A percentile compares a stretch with the other conserved stretches of the same genome.
Evolutionary conservation across 805 yeast genomes (phyloP).

Genomic region (Zygoascus bituminiphila): DNA sequence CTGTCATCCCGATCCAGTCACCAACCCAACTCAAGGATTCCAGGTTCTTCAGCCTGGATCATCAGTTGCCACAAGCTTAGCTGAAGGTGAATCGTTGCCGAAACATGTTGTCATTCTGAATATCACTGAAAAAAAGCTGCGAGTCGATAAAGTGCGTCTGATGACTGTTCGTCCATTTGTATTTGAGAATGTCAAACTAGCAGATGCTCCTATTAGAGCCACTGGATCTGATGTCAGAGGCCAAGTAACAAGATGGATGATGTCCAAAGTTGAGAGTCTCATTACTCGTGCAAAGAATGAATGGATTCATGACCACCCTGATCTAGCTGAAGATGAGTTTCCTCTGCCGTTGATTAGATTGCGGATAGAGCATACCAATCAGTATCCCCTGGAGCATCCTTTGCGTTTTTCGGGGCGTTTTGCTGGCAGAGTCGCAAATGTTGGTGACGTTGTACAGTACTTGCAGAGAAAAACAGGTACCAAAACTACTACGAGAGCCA

Average conservation of each 20-base stretch:
- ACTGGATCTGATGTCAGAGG: slow-evolving; percentile 43
- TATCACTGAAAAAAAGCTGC: slow-evolving; percentile 48
- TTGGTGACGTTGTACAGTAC: slow-evolving; percentile 74
- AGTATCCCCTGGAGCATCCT: slow-evolving; percentile 86
- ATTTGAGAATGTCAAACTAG: slow-evolving; percentile 55
- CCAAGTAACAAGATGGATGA: slow-evolving; percentile 52
- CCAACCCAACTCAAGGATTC: slow-evolving; percentile 51
- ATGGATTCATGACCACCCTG: slow-evolving; percentile 32
- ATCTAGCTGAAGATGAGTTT: slow-evolving; percentile 30
- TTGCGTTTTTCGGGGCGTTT: slow-evolving; percentile 82
- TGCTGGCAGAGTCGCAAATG: slow-evolving; percentile 85
- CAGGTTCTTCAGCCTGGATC: slow-evolving; percentile 88
- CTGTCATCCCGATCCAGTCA: slow-evolving; percentile 62
- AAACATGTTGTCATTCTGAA: slow-evolving; percentile 70
- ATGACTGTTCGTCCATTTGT: slow-evolving; percentile 76
- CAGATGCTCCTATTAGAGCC: slow-evolving; percentile 47
- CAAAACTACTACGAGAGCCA: background rate
- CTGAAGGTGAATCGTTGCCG: slow-evolving; percentile 71
- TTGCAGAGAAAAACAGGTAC: slow-evolving; percentile 40
- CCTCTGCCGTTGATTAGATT: slow-evolving; percentile 79
- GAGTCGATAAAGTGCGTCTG: slow-evolving; percentile 53
- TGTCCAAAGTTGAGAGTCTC: slow-evolving; percentile 56
- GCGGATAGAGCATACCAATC: slow-evolving; percentile 83
- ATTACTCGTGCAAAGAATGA: slow-evolving; percentile 49
- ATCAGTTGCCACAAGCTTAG: slow-evolving; percentile 82